Evolutionary conservation across 2,329 filamentous ascomycete species (phyloP), one percentile per base, ranked within the genome.

Genomic region (Aspergillus transmontanensis): DNA sequence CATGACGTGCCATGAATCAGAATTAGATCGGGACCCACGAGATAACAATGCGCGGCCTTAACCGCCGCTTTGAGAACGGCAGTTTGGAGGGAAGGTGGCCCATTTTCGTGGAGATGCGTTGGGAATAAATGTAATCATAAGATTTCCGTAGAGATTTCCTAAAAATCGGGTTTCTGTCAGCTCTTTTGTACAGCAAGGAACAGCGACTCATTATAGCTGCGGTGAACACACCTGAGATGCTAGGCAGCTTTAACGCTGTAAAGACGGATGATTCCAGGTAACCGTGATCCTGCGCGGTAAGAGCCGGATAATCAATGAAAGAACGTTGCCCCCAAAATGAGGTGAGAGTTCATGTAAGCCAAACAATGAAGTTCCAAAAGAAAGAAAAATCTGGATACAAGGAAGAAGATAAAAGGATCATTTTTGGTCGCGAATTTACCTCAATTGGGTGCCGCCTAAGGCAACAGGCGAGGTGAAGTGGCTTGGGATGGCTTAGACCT

Each of bases 31-130:
- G 51, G 58, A 79, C 81, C 71, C 71, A 86, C 83, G 84, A 85
- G 69, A 85, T 79, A 57, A 86, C 76, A 65, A 85, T 78, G 63
- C 79, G 82, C 69, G 82, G 80, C 55, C 79, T 77, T 53, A 86
- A 76, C 39, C 79, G 79, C 71, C 82, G 83, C 75, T 84, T 85
- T 23, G 83, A 84, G 75, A 86, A 85, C 50, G 83, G 83, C 67
- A 85, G 75, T 69, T 83, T 84, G 46, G 67, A 64, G 23, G 76
- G 76, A 59, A 78, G 68, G 50, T 69, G 69, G 60, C 70, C 71
- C 73, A 75, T 75, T 46, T 14, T 60, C 19, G 32, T 36, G 34
- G 28, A 32, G 4, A n/a, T 30, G 46, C 55, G 28, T 16, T 11
- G 16, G 19, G 16, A 28, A n/a, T 23, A 23, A 9, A 39, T 12